phyloP scores from a whole-genome alignment of 352 stramenopile species.

The Pythium rhizo-oryzae region DNA sequence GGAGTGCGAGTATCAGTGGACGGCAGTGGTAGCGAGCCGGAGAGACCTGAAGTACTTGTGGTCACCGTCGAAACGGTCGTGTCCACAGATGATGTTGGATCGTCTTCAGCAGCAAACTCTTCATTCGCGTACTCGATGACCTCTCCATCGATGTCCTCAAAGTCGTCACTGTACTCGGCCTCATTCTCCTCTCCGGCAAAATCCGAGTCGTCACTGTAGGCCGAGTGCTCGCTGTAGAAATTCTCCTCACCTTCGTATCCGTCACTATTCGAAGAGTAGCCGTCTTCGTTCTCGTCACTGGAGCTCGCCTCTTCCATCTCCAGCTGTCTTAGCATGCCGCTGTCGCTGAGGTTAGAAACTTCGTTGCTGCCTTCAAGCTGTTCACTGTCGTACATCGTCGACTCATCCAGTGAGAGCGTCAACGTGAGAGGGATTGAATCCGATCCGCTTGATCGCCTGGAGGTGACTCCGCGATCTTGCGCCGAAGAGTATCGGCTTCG shows the following conservation, averaged over 20 bases:
- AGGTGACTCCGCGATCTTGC: neutral
- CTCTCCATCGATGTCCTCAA: conserved; percentile 76
- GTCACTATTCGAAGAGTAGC: conserved; percentile 66
- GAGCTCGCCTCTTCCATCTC: conserved; percentile 57
- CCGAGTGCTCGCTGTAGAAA: conserved; percentile 84
- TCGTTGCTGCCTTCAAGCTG: conserved; percentile 14
- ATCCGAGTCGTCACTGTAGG: conserved; percentile 80
- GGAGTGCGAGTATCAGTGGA: conserved; percentile 12
- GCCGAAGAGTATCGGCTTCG: neutral
- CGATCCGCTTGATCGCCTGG: conserved; percentile 1
- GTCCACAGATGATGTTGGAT: conserved; percentile 15
- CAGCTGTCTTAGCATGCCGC: conserved; percentile 58
- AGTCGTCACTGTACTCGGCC: conserved; percentile 82
- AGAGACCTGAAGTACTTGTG: neutral
- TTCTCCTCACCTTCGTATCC: conserved; percentile 81
- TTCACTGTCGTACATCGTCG: conserved; percentile 7
- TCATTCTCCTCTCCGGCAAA: conserved; percentile 63
- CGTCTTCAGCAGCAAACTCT: conserved; percentile 52
- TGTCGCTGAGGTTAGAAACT: conserved; percentile 45
- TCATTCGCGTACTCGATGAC: conserved; percentile 81
- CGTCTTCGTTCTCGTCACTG: conserved; percentile 42
- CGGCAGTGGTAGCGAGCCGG: neutral
- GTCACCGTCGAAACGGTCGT: neutral
- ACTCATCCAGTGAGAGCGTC: conserved; percentile 17
- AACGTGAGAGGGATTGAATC: conserved; percentile 12